Evolutionary conservation across 2,329 filamentous ascomycete species (phyloP), one percentile per base, ranked within the genome.

Genomic region (Pseudocercospora musae): DNA sequence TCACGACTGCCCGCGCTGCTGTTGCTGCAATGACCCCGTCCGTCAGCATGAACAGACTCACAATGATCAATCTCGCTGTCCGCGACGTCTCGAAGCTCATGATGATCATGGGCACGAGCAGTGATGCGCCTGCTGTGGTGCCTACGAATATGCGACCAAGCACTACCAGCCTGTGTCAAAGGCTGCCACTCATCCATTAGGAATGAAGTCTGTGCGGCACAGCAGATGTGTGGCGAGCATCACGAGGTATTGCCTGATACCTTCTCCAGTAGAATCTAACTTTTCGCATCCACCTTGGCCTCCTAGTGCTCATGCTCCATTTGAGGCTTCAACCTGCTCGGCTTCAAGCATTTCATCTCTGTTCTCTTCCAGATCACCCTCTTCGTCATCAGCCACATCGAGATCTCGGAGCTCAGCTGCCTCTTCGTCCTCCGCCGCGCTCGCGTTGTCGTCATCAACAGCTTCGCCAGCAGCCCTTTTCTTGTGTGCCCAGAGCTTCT

Each of bases 391-490:
- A 18, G 57, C 62, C 10, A 58, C 55, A 44, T 63, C 62, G 18
- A 63, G 58, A 37, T 49, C 37, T 8, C 37, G 53, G 10, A 60
- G 58, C 25, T 63, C 57, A 20, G 54, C 64, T 25, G 58, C 62
- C 21, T 46, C 59, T 46, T 62, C 64, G 3, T 55, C 59, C 11
- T 64, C 64, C 13, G 46, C 58, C 9, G 57, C 59, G 23, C 61
- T 63, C 15, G 49, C 62, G 18, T 59, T 53, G 9, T 61, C 63
- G 11, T 62, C 60, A 13, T 66, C 62, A 7, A 52, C 62, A 29
- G 52, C 64, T 57, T 63, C 58, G 9, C 56, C 62, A 10, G 54
- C 64, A 21, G 50, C 42, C 37, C 29, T 62, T 62, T 59, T 68
- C 55, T 60, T 59, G 18, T 60, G 42, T 44, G 23, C 59, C 64